A percentile compares a stretch with the other conserved stretches of the same genome.
phyloP scores from a whole-genome alignment of 2,329 filamentous ascomycete species.

The Pyrenophora graminea region DNA sequence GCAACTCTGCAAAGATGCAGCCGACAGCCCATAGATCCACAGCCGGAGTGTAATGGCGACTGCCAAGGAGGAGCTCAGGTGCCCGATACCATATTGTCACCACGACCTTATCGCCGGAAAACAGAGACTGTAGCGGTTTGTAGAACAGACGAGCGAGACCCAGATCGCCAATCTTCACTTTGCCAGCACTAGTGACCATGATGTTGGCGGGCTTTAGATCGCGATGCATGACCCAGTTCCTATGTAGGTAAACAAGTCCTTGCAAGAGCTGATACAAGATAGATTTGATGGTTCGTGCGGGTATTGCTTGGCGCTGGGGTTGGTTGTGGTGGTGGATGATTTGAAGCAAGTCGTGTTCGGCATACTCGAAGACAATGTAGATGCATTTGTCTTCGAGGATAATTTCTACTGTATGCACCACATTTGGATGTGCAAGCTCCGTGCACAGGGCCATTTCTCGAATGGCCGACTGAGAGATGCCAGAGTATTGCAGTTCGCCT shows the following conservation, averaged over 20 bases:
- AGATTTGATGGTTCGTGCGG: slow-evolving; percentile 84
- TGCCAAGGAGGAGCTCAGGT: slow-evolving; percentile 88
- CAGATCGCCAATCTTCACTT: slow-evolving; percentile 93
- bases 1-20: slow-evolving; percentile 94
- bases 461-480: slow-evolving; percentile 95
- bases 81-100: slow-evolving; percentile 99
- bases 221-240: slow-evolving; percentile 95
- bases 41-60: slow-evolving; percentile 93
- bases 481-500: slow-evolving; percentile 94
- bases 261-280: slow-evolving; percentile 96
- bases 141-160: slow-evolving; percentile 91
- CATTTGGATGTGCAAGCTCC: slow-evolving; percentile 84
- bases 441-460: slow-evolving; percentile 97
- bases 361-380: slow-evolving; percentile 99
- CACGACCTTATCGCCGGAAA: slow-evolving; percentile 94
- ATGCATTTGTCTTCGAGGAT: slow-evolving; percentile 99
- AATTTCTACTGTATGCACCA: slow-evolving; percentile 90
- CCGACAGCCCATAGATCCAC: slow-evolving; percentile 98
- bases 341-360: slow-evolving; percentile 94
- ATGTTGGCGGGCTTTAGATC: slow-evolving; percentile 98
- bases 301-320: slow-evolving; percentile 83
- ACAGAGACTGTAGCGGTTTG: slow-evolving; percentile 89
- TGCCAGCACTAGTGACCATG: slow-evolving; percentile 89
- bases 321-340: slow-evolving; percentile 98
- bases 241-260: slow-evolving; percentile 90